Conservation (phyloP, 2,329 filamentous ascomycete genomes). For the Zopfia rhizophila region DNA sequence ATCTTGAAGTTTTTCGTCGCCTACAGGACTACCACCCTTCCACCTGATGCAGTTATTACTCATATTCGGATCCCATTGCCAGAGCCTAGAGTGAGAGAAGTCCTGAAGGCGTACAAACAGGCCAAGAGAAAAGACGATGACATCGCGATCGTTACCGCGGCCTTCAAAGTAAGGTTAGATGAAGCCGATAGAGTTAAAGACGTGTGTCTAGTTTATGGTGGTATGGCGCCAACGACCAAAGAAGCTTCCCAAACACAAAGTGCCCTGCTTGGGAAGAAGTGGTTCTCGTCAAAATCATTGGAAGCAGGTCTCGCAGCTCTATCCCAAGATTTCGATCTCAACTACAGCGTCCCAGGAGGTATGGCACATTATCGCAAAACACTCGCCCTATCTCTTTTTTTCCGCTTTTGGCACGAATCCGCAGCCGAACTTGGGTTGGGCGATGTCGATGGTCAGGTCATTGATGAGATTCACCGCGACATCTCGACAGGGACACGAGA, state of each 20-base stretch:
- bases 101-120: slow-evolving; percentile 91
- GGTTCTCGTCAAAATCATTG: slow-evolving; percentile 81
- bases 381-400: slow-evolving; percentile 90
- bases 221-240: slow-evolving; percentile 90
- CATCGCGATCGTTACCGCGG: slow-evolving; percentile 94
- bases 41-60: slow-evolving; percentile 81
- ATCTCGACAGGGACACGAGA: slow-evolving; percentile 85
- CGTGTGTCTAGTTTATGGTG: slow-evolving; percentile 85
- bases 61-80: slow-evolving; percentile 80
- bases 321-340: slow-evolving; percentile 83
- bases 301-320: slow-evolving; percentile 87
- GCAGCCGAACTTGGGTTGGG: slow-evolving; percentile 68
- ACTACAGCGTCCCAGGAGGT: slow-evolving; percentile 89
- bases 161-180: slow-evolving; percentile 77
- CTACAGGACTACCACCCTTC: slow-evolving; percentile 84
- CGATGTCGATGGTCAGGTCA: slow-evolving; percentile 74
- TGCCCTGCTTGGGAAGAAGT: slow-evolving; percentile 78
- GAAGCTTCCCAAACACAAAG: slow-evolving; percentile 78
- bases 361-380: slow-evolving; percentile 97
- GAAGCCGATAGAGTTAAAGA: slow-evolving; percentile 74
- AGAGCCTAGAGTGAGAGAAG: slow-evolving; percentile 76
- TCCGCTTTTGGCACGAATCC: slow-evolving; percentile 94
- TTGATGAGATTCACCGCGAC: slow-evolving; percentile 83
- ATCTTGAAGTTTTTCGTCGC: slow-evolving; percentile 91
- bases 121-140: slow-evolving; percentile 97